Conservation (phyloP, 2,329 filamentous ascomycete genomes). For the Plectosphaerella cucumerina region DNA sequence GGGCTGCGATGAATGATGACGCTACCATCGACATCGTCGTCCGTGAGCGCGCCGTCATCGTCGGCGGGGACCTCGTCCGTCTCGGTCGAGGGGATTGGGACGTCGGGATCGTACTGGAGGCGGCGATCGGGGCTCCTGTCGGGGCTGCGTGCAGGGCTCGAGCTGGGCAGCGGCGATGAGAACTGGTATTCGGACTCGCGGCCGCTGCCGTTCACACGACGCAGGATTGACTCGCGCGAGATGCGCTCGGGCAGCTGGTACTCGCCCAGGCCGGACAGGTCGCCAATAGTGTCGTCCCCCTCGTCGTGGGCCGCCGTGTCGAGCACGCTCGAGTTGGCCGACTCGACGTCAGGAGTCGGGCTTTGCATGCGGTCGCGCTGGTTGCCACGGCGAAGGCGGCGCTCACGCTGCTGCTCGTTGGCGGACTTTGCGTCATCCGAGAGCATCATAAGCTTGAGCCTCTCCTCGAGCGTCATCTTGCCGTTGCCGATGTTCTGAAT, state of each 20-base stretch:
- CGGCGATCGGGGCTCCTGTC: constrained; percentile 46
- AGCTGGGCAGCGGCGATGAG: constrained; percentile 56
- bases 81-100: constrained; percentile 85
- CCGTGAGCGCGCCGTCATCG: constrained; percentile 25
- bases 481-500: constrained; percentile 70
- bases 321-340: constrained; percentile 15
- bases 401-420: constrained; percentile 63
- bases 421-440: constrained; percentile 63
- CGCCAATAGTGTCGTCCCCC: constrained; percentile 56
- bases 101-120: constrained; percentile 73
- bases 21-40: constrained; percentile 50
- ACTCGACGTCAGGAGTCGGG: constrained; percentile 34
- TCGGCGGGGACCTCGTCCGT: constrained; percentile 43
- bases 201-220: constrained; percentile 69
- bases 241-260: constrained; percentile 73
- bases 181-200: constrained; percentile 60
- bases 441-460: constrained; percentile 84
- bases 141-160: constrained; percentile 49
- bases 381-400: constrained; percentile 61
- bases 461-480: constrained; percentile 81
- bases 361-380: constrained; percentile 46
- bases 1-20: constrained; percentile 65
- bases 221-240: constrained; percentile 88
- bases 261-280: constrained; percentile 55
- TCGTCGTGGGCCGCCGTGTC: constrained; percentile 37